Conservation (phyloP, 2,329 filamentous ascomycete species). For the Alternaria dauci region DNA sequence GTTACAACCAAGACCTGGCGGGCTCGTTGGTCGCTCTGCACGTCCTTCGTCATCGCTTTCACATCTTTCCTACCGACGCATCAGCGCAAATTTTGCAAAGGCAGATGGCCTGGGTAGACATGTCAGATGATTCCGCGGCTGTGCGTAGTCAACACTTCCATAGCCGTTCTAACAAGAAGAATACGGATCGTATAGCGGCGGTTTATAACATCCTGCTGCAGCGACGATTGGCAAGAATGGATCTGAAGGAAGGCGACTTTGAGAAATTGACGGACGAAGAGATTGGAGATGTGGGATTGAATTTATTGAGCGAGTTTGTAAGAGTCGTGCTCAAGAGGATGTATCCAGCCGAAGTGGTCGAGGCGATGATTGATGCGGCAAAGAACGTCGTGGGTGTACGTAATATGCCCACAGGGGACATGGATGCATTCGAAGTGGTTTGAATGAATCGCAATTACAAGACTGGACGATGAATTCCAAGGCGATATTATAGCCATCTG, state of each 20-base stretch:
- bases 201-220: conserved; percentile 34
- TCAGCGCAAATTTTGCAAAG: conserved; percentile 31
- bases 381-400: conserved; percentile 36
- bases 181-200: conserved; percentile 20
- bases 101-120: conserved; percentile 43
- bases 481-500: not conserved
- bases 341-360: conserved; percentile 34
- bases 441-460: not conserved
- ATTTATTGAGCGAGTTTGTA: conserved; percentile 45
- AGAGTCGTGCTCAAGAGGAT: conserved; percentile 38
- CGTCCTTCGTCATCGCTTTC: conserved; percentile 35
- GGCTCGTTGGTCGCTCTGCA: conserved; percentile 49
- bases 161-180: conserved; percentile 21
- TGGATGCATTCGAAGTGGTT: conserved; percentile 39
- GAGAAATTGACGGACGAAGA: conserved; percentile 30
- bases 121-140: conserved; percentile 21
- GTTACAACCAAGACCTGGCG: conserved; percentile 41
- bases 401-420: conserved; percentile 41
- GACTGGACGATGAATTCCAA: not conserved
- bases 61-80: conserved; percentile 38
- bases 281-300: conserved; percentile 34
- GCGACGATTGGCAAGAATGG: conserved; percentile 29
- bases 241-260: conserved; percentile 21
- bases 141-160: conserved; percentile 24
- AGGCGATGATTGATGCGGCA: conserved; percentile 42